Base-by-base conservation (phyloP, 75 land plant genomes). In the Ceratopteris richardii region DNA sequence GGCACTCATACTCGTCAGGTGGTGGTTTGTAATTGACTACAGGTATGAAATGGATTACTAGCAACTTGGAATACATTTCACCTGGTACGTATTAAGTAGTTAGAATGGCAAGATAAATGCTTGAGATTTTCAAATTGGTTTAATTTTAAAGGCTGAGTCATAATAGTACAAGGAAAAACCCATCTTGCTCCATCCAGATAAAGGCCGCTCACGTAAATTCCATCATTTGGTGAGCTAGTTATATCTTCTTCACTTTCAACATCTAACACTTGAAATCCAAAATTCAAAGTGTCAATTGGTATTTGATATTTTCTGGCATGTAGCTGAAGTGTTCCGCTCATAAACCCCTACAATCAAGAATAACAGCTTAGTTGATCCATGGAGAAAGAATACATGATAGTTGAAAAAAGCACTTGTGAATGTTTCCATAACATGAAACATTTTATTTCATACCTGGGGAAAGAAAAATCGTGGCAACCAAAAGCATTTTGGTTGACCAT, bases 281-380 rank as follows among this genome's bases (percentile, higher is more conserved):
- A 71, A 24, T 71, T 71, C 6, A 71, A 42, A 5, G 68, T 71
- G 57, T 71, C 68, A 51, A 71, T 71, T 25, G 73, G 73, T 48
- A 71, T 71, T 58, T 65, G 61, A 51, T 71, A 71, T 42, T 65
- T 71, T 29, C 73, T 68, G 21, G 73, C 68, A 71, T 71, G 73
- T n/a, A 28, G 67, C 57, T 71, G 73, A 21, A 71, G 65, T 17
- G 68, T 69, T 28, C 69, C 61, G n/a, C 69, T 71, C 73, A 71
- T 58, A 22, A 71, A 71, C 16, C 73, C 73, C 73, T 71, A 29
- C 37, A 33, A 33, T 33, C 37, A 33, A 33, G 37, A 3, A 33
- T 9, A 3, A 33, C 9, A 33, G 37, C 37, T 4, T 33, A 33
- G 7, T 4, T 33, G 37, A 3, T 33, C 3, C 37, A 33, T 33